phyloP scores from a whole-genome alignment of 177 flowering plant species.

The Vitis hybrid region DNA sequence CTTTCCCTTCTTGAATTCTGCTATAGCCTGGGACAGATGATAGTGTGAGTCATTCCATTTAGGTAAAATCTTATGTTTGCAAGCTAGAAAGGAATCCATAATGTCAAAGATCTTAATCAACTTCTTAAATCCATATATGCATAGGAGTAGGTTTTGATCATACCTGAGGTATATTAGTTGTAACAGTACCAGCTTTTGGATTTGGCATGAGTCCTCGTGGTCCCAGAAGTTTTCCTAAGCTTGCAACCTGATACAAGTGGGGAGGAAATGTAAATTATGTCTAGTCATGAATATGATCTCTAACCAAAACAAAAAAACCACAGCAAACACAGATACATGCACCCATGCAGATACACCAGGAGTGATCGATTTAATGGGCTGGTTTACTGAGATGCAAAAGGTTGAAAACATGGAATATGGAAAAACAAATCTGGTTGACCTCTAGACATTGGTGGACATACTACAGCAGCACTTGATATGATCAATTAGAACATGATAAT shows the following conservation, averaged over 20 bases:
- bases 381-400: no score
- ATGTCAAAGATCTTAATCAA: background rate
- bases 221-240: slow-evolving; percentile 90
- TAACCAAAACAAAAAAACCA: no score
- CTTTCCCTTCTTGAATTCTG: slow-evolving; percentile 96
- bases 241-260: slow-evolving; percentile 67
- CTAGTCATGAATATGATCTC: background rate
- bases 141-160: background rate
- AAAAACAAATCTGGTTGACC: background rate
- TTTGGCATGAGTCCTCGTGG: slow-evolving; percentile 99
- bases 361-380: no score
- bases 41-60: background rate
- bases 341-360: background rate
- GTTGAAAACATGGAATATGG: background rate
- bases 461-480: background rate
- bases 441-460: background rate
- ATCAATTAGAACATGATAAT: slow-evolving; percentile 3
- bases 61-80: background rate
- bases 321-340: background rate
- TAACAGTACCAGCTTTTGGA: slow-evolving; percentile 98
- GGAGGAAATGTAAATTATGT: background rate
- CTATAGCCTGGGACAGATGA: slow-evolving; percentile 68
- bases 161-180: slow-evolving; percentile 91
- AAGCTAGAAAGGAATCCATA: background rate
- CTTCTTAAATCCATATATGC: background rate